phyloP scores from a whole-genome alignment of 257 asterid genomes.

The Cruciata laevipes region DNA sequence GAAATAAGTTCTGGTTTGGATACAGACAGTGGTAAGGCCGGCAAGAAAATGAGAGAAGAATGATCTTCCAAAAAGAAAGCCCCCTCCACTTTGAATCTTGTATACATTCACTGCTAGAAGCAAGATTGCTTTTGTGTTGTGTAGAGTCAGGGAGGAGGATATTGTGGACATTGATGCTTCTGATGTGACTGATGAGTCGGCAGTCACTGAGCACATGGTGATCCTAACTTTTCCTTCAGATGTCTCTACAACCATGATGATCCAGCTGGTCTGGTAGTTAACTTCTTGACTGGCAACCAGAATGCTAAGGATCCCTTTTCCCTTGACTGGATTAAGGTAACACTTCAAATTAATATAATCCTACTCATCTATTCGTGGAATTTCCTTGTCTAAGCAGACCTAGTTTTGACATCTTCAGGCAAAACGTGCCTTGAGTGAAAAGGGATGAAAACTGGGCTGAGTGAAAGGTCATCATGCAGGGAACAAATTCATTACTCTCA shows the following conservation, averaged over 20 bases:
- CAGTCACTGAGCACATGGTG: no score
- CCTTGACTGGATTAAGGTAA: conserved; percentile 78
- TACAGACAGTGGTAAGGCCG: no score
- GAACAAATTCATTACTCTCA: conserved; percentile 47
- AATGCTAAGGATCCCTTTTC: conserved; percentile 64
- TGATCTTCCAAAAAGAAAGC: no score
- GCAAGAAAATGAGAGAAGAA: no score
- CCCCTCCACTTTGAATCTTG: no score
- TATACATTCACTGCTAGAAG: no score
- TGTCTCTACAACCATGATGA: conserved; percentile 83
- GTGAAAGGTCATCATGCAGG: conserved; percentile 54
- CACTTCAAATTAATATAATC: not conserved
- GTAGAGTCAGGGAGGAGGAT: no score
- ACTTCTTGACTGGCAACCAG: conserved; percentile 69
- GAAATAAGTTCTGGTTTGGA: no score
- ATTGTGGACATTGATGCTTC: no score
- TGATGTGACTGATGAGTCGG: no score
- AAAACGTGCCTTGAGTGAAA: conserved; percentile 66
- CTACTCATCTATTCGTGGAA: not conserved
- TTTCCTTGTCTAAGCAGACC: conserved; percentile 2
- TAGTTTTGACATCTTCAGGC: conserved; percentile 33
- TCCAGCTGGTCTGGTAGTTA: conserved; percentile 68
- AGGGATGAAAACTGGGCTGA: conserved; percentile 74
- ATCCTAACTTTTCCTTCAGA: conserved; percentile 29
- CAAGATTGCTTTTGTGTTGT: no score